phyloP scores from a whole-genome alignment of 345 rosid genomes.

The Hevea brasiliensis region DNA sequence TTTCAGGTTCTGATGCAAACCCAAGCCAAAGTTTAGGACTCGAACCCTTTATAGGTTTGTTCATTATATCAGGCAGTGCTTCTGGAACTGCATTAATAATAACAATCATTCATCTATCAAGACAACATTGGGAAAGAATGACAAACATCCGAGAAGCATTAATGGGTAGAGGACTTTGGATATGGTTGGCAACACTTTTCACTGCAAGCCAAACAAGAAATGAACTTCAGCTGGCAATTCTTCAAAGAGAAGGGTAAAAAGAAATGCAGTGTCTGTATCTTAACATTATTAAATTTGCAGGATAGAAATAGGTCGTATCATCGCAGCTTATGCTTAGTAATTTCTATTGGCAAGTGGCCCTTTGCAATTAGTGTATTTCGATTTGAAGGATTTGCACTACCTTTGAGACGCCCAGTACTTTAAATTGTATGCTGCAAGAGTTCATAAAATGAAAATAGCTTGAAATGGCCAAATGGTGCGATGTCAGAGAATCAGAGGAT shows the following conservation, averaged over 20 bases:
- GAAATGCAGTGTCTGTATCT: no score
- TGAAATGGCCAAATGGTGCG: no score
- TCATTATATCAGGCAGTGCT: slow-evolving; percentile 19
- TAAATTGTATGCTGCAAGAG: no score
- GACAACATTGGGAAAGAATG: background rate
- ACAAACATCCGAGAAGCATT: background rate
- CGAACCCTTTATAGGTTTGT: slow-evolving; percentile 20
- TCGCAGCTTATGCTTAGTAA: background rate
- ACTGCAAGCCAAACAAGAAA: background rate
- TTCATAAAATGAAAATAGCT: no score
- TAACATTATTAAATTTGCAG: background rate
- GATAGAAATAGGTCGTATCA: background rate
- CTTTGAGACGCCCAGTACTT: background rate
- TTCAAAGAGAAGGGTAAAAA: no score
- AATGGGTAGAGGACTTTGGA: slow-evolving; percentile 19
- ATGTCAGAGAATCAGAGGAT: no score
- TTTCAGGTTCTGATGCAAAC: background rate
- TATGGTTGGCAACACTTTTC: background rate
- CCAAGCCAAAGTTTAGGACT: slow-evolving; percentile 18
- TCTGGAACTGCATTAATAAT: slow-evolving; percentile 20
- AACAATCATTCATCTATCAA: background rate
- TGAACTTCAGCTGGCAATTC: background rate
- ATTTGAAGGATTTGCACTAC: background rate
- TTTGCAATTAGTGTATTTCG: background rate
- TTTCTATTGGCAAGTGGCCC: background rate